Conservation (phyloP, 805 yeast species). For the Wickerhamiella alocasiicola region DNA sequence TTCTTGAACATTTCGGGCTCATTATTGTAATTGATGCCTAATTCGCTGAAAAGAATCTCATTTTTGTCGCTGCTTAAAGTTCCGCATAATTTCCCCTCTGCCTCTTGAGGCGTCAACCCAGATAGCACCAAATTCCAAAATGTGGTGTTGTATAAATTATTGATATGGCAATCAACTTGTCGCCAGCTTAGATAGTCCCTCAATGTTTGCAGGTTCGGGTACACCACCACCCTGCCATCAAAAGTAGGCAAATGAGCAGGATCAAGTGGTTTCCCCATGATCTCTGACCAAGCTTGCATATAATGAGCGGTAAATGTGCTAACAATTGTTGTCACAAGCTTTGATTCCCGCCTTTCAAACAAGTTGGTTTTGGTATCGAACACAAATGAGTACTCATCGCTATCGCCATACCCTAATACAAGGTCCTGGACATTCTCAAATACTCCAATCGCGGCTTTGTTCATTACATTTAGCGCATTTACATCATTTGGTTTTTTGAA, state of each 20-base stretch:
- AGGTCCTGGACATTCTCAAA: constrained; percentile 59
- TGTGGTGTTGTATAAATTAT: constrained; percentile 82
- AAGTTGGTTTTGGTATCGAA: constrained; percentile 49
- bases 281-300: constrained; percentile 49
- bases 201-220: constrained; percentile 50
- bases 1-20: constrained; percentile 82
- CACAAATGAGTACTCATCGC: constrained; percentile 86
- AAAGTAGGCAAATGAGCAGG: constrained; percentile 62
- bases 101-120: constrained; percentile 64
- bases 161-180: constrained; percentile 90
- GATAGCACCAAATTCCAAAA: constrained; percentile 75
- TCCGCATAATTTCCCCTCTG: constrained; percentile 62
- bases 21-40: constrained; percentile 79
- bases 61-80: constrained; percentile 76
- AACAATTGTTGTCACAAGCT: constrained; percentile 69
- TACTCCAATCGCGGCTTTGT: constrained; percentile 58
- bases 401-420: constrained; percentile 79
- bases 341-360: constrained; percentile 74
- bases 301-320: constrained; percentile 73
- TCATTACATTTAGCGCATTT: constrained; percentile 68
- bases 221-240: constrained; percentile 80
- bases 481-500: constrained; percentile 83
- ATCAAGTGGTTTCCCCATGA: constrained; percentile 42
- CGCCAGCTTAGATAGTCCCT: constrained; percentile 89
- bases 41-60: constrained; percentile 65